phyloP scores from a whole-genome alignment of 768 basidiomycete species.

The Obba rivulosa region DNA sequence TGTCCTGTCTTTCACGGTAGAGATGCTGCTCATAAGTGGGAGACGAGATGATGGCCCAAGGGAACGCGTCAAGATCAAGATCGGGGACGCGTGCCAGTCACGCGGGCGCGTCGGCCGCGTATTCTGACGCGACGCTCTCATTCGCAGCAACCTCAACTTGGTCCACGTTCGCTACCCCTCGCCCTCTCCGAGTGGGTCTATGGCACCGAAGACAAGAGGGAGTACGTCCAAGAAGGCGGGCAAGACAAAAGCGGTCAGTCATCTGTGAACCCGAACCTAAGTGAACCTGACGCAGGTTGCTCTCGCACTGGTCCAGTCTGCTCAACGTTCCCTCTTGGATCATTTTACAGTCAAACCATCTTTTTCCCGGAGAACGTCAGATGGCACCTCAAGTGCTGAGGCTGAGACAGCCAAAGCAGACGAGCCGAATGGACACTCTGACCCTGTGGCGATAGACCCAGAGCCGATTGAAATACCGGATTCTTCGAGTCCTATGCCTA shows the following conservation, averaged over 20 bases:
- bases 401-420: not conserved
- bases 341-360: not conserved
- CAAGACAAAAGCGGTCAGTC: slow-evolving; percentile 3
- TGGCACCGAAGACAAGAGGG: no score
- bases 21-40: not conserved
- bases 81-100: not conserved
- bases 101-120: not conserved
- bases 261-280: not conserved
- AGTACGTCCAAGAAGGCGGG: not conserved
- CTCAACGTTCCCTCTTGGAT: slow-evolving; percentile 4
- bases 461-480: not conserved
- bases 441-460: not conserved
- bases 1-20: not conserved
- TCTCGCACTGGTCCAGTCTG: slow-evolving; percentile 1
- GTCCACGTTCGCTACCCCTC: no score
- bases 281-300: not conserved
- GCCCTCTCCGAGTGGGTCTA: no score
- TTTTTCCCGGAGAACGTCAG: not conserved
- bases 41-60: not conserved
- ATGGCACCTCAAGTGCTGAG: not conserved
- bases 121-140: not conserved
- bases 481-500: slow-evolving; percentile 1
- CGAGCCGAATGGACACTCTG: not conserved
- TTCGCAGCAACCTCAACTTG: no score
- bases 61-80: not conserved